Conservation (phyloP, 1,284 basidiomycete species). For the Veloboletus limbatus region DNA sequence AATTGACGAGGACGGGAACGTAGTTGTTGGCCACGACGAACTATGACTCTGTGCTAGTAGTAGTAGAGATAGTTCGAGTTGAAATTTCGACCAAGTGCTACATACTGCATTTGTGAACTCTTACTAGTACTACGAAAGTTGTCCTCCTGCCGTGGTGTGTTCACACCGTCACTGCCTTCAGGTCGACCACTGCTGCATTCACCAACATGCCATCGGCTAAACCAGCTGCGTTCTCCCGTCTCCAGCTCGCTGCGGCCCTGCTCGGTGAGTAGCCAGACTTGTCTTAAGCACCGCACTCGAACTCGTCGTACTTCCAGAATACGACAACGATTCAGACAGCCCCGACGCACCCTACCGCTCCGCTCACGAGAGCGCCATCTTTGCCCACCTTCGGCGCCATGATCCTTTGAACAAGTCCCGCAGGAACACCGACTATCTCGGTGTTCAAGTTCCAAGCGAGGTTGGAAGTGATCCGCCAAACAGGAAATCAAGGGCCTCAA, state of each 20-base stretch:
- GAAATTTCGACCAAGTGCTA: constrained; percentile 16
- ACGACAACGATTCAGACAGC: constrained; percentile 75
- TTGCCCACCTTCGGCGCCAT: constrained; percentile 61
- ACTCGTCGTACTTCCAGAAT: constrained; percentile 48
- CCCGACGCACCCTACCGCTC: constrained; percentile 56
- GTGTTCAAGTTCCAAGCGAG: constrained; percentile 62
- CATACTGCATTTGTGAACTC: not conserved
- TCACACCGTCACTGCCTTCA: constrained; percentile 1
- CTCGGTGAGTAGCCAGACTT: constrained; percentile 49
- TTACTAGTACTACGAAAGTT: no score
- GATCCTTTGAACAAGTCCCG: constrained; percentile 36
- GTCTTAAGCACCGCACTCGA: not conserved
- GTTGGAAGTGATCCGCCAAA: constrained; percentile 50
- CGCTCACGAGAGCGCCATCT: constrained; percentile 80
- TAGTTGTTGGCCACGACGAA: constrained; percentile 45
- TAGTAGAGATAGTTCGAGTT: constrained; percentile 9
- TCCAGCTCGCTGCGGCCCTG: constrained; percentile 76
- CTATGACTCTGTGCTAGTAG: constrained; percentile 34
- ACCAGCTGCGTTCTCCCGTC: constrained; percentile 66
- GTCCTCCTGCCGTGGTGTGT: no score
- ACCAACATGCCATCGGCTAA: constrained; percentile 28
- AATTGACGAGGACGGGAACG: constrained; percentile 61
- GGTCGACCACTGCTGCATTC: not conserved
- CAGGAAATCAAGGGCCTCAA: constrained; percentile 47
- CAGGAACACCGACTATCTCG: constrained; percentile 62